Percentiles rank a stretch among this genome's conserved stretches.
phyloP scores from a whole-genome alignment of 1,284 basidiomycete species.

The Erythrobasidium hasegawianum region DNA sequence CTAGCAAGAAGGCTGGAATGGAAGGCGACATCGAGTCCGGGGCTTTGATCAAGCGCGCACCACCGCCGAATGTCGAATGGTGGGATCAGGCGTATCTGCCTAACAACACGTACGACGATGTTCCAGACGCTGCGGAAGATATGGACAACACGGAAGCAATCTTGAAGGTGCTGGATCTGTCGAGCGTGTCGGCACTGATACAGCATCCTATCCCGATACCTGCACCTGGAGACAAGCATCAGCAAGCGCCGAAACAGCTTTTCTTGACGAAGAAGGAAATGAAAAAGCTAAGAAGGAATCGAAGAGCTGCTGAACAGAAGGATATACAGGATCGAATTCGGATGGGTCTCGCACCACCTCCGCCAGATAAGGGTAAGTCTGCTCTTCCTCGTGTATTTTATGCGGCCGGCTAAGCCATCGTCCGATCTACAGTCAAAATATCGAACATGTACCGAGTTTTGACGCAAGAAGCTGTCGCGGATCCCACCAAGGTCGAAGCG shows the following conservation, averaged over 20 bases:
- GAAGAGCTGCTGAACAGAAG: conserved; percentile 81
- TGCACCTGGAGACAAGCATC: conserved; percentile 78
- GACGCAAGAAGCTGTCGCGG: conserved; percentile 91
- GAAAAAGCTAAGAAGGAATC: conserved; percentile 92
- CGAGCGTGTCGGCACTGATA: conserved; percentile 83
- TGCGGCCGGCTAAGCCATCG: conserved; percentile 4
- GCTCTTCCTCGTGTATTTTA: neutral
- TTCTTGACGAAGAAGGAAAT: conserved; percentile 89
- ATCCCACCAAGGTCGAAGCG: conserved; percentile 95
- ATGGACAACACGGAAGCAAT: conserved; percentile 20
- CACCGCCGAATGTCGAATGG: conserved; percentile 91
- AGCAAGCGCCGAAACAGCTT: conserved; percentile 68
- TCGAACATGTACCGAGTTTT: conserved; percentile 97
- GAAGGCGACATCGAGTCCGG: conserved; percentile 78
- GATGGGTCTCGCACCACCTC: conserved; percentile 93
- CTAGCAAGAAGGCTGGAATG: conserved; percentile 87
- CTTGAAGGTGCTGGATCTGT: conserved; percentile 54
- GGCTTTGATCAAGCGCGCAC: conserved; percentile 58
- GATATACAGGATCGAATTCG: conserved; percentile 92
- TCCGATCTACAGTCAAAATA: conserved; percentile 66
- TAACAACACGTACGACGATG: conserved; percentile 70
- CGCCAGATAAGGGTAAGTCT: conserved; percentile 79
- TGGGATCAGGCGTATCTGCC: conserved; percentile 88
- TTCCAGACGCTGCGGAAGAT: conserved; percentile 52
- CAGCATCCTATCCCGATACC: conserved; percentile 97